These are phyloP conservation scores for Millerago galiae DNA, from an alignment of 805 yeast species.

Conservation along the genomic window DNA sequence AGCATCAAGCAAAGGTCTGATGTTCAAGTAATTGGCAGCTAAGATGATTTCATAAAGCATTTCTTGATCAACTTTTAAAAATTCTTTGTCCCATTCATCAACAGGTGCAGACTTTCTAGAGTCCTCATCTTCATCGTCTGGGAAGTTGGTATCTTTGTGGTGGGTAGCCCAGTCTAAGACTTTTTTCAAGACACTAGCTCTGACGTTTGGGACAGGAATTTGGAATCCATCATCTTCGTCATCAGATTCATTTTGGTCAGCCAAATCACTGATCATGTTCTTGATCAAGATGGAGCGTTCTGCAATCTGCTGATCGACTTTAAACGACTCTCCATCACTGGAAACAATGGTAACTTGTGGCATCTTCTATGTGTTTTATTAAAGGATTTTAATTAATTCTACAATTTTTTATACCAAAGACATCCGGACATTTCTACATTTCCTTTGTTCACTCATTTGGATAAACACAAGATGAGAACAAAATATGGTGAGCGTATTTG, in stretches of 20 bases:
- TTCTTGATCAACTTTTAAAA: slow-evolving; percentile 88
- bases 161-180: slow-evolving; percentile 97
- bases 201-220: slow-evolving; percentile 86
- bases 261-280: slow-evolving; percentile 77
- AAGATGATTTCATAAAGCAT: slow-evolving; percentile 76
- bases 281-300: slow-evolving; percentile 81
- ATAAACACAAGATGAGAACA: no score
- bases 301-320: slow-evolving; percentile 75
- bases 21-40: slow-evolving; percentile 77
- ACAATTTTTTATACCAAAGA: neutral
- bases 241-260: slow-evolving; percentile 21
- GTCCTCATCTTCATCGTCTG: slow-evolving; percentile 79
- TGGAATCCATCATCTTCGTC: slow-evolving; percentile 62
- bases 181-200: slow-evolving; percentile 79
- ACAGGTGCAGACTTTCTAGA: slow-evolving; percentile 85
- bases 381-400: no score
- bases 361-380: slow-evolving; percentile 7
- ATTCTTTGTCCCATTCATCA: slow-evolving; percentile 93
- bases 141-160: slow-evolving; percentile 74
- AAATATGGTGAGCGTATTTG: no score
- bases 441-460: no score
- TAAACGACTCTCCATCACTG: slow-evolving; percentile 74
- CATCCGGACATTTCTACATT: neutral
- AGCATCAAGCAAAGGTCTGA: slow-evolving; percentile 66
- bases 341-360: slow-evolving; percentile 52